Evolutionary conservation across 352 stramenopile species (phyloP).

Genomic region (Thalassiosira sp.): DNA sequence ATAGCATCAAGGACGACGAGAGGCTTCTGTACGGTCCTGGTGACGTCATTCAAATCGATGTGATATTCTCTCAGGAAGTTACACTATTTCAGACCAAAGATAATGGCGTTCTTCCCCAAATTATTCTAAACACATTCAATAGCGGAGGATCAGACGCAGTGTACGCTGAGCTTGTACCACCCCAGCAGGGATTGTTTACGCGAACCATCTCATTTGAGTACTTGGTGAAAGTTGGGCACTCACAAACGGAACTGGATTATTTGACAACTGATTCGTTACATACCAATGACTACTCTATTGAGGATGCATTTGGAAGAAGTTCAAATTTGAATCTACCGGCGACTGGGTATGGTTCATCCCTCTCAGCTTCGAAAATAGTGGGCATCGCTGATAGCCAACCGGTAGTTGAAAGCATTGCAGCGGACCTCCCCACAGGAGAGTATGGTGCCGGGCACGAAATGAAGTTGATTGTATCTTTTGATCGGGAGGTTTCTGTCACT

Average conservation of each 20-base stretch:
- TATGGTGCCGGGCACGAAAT: slow-evolving; percentile 59
- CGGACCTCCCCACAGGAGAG: slow-evolving; percentile 39
- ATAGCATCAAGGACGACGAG: slow-evolving; percentile 41
- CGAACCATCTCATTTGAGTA: slow-evolving; percentile 53
- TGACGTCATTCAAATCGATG: slow-evolving; percentile 49
- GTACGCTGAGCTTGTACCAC: slow-evolving; percentile 38
- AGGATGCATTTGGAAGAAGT: slow-evolving; percentile 57
- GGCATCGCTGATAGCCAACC: slow-evolving; percentile 43
- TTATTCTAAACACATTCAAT: slow-evolving; percentile 46
- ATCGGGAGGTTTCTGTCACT: slow-evolving; percentile 49
- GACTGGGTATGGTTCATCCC: slow-evolving; percentile 24
- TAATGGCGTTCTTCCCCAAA: slow-evolving; percentile 29
- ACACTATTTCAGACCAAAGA: slow-evolving; percentile 24
- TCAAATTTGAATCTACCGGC: slow-evolving; percentile 41
- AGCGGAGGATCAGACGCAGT: slow-evolving; percentile 13
- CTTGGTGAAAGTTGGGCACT: slow-evolving; percentile 36
- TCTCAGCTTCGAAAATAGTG: slow-evolving; percentile 45
- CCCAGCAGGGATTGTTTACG: slow-evolving; percentile 21
- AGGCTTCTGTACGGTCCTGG: slow-evolving; percentile 46
- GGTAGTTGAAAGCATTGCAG: slow-evolving; percentile 35
- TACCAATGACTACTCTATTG: slow-evolving; percentile 52
- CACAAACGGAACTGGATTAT: slow-evolving; percentile 49
- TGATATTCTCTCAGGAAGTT: slow-evolving; percentile 61
- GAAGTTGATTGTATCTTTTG: slow-evolving; percentile 56
- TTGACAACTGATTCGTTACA: slow-evolving; percentile 27